Evolutionary conservation across 192 early-diverging fungal genomes (phyloP).

Genomic region (Backusella australiensis): DNA sequence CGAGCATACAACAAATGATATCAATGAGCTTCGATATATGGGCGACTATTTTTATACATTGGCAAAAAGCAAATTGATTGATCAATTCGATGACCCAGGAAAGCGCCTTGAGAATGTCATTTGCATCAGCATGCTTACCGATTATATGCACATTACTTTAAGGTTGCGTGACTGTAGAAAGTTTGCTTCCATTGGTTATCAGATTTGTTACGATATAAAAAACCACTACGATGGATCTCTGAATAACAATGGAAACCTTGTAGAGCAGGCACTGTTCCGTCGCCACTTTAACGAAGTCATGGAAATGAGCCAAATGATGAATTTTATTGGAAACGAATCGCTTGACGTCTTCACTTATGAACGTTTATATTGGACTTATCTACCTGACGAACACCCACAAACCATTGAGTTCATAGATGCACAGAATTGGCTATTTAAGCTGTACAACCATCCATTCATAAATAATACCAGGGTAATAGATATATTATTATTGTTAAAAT

Average conservation of each 20-base stretch:
- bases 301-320: not conserved
- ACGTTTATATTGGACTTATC: not conserved
- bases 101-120: not conserved
- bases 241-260: not conserved
- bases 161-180: not conserved
- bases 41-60: not conserved
- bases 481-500: not conserved
- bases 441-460: not conserved
- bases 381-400: not conserved
- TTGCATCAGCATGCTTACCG: not conserved
- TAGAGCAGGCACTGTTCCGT: not conserved
- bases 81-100: not conserved
- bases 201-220: not conserved
- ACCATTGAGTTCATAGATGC: not conserved
- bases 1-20: not conserved
- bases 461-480: not conserved
- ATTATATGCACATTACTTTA: not conserved
- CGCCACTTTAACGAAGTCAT: not conserved
- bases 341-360: not conserved
- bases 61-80: not conserved
- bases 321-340: not conserved
- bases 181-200: not conserved
- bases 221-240: not conserved
- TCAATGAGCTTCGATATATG: not conserved
- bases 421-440: not conserved